Evolutionary conservation across 1,284 basidiomycete genomes (phyloP).

Genomic region (Ustilago hordei): DNA sequence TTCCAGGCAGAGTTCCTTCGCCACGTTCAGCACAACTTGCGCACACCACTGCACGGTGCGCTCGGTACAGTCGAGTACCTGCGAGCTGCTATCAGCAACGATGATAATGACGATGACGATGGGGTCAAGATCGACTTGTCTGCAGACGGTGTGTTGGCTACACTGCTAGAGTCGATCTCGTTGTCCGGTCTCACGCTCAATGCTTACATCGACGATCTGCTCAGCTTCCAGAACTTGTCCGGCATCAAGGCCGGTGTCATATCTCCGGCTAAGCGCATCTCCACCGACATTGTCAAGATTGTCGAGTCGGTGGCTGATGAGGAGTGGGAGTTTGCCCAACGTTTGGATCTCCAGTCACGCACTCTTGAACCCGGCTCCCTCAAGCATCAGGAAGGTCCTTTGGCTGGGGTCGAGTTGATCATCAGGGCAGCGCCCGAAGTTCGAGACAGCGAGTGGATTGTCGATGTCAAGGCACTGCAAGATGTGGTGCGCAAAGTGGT

Average conservation of each 20-base stretch:
- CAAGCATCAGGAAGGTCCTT: constrained; percentile 15
- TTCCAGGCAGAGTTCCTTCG: constrained; percentile 57
- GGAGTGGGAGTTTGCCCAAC: constrained; percentile 53
- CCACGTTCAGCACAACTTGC: constrained; percentile 57
- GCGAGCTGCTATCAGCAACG: constrained; percentile 34
- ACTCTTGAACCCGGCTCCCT: constrained; percentile 21
- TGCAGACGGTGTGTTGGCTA: constrained; percentile 46
- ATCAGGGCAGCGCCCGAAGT: constrained; percentile 43
- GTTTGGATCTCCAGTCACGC: constrained; percentile 37
- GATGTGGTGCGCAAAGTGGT: constrained; percentile 57
- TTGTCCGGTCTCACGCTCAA: constrained; percentile 54
- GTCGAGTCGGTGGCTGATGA: constrained; percentile 55
- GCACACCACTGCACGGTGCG: constrained; percentile 61
- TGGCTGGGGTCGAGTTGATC: constrained; percentile 42
- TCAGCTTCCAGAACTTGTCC: constrained; percentile 56
- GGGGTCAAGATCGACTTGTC: constrained; percentile 43
- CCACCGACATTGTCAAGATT: constrained; percentile 36
- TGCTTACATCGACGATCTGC: constrained; percentile 59
- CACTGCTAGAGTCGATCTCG: constrained; percentile 53
- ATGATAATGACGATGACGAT: constrained; percentile 30
- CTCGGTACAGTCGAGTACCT: constrained; percentile 58
- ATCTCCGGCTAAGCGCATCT: constrained; percentile 10
- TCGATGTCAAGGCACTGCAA: constrained; percentile 31
- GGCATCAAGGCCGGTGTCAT: constrained; percentile 30
- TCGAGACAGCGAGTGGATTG: constrained; percentile 34